These are phyloP conservation scores for Acanthamoeba healyi DNA, from an alignment of 208 protist species.

Conservation along the genomic window DNA sequence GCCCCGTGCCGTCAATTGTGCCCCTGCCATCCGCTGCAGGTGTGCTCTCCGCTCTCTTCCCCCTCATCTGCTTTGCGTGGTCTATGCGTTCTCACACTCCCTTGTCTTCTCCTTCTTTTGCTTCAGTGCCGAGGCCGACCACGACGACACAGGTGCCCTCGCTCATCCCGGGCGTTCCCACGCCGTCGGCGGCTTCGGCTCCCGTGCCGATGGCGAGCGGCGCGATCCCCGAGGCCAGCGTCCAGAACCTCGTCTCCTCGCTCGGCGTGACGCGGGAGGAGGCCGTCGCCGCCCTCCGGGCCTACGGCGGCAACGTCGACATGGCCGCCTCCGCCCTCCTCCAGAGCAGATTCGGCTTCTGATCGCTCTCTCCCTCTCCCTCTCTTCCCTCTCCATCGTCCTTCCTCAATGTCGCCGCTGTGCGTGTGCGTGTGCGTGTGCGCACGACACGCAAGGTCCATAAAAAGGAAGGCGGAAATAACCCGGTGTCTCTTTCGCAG, in stretches of 20 bases:
- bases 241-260: slow-evolving; percentile 15
- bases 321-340: slow-evolving; percentile 46
- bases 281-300: slow-evolving; percentile 20
- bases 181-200: not conserved
- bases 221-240: slow-evolving; percentile 25
- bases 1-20: not conserved
- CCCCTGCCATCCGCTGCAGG: not conserved
- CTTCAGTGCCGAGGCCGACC: not conserved
- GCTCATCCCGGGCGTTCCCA: not conserved
- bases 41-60: not conserved
- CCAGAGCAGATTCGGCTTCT: slow-evolving; percentile 66
- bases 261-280: slow-evolving; percentile 47
- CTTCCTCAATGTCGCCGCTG: too few relatives aligned
- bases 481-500: too few relatives aligned
- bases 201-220: not conserved
- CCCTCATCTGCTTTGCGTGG: not conserved
- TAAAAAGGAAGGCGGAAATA: too few relatives aligned
- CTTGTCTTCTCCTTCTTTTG: not conserved
- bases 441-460: too few relatives aligned
- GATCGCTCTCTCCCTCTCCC: too few relatives aligned
- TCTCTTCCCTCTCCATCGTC: too few relatives aligned
- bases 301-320: slow-evolving; percentile 62
- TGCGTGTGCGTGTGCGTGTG: too few relatives aligned
- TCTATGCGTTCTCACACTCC: not conserved
- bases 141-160: not conserved